phyloP scores from a whole-genome alignment of 371 early-diverging fungal species.

The Gilbertella persicaria region DNA sequence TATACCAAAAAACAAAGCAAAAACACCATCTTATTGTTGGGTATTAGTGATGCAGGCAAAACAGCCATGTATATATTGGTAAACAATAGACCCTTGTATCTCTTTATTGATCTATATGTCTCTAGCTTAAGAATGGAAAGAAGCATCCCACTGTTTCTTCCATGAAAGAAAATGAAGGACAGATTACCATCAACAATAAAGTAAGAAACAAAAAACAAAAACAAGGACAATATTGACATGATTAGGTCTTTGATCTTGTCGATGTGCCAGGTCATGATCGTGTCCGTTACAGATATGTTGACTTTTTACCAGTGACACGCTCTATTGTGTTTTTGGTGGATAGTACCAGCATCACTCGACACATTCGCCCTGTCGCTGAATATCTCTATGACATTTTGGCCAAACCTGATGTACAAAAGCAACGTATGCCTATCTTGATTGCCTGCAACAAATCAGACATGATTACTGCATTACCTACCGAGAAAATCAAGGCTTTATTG shows the following conservation, averaged over 20 bases:
- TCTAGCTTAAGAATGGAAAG: constrained; percentile 52
- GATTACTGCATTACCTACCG: constrained; percentile 65
- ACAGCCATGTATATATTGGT: constrained; percentile 60
- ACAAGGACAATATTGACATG: not conserved
- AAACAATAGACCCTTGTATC: not conserved
- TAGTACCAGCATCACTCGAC: constrained; percentile 57
- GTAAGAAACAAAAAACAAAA: constrained; percentile 13
- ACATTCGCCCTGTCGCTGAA: constrained; percentile 61
- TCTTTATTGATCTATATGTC: not conserved
- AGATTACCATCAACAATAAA: constrained; percentile 44
- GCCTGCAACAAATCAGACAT: constrained; percentile 87
- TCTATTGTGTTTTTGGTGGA: constrained; percentile 83
- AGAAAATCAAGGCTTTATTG: constrained; percentile 62
- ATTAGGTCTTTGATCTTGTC: constrained; percentile 60
- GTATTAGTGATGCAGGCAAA: constrained; percentile 66
- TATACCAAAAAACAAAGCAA: constrained; percentile 34
- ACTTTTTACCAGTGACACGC: constrained; percentile 69
- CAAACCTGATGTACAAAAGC: constrained; percentile 54
- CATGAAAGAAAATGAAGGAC: constrained; percentile 74
- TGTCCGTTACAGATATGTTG: constrained; percentile 70
- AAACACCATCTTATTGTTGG: constrained; percentile 54
- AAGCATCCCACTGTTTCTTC: constrained; percentile 64
- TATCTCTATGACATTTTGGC: constrained; percentile 80
- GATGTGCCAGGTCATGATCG: constrained; percentile 91
- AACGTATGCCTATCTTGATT: constrained; percentile 67